Evolutionary conservation across 2,329 filamentous ascomycete species (phyloP).

Genomic region (Fusarium buharicum): DNA sequence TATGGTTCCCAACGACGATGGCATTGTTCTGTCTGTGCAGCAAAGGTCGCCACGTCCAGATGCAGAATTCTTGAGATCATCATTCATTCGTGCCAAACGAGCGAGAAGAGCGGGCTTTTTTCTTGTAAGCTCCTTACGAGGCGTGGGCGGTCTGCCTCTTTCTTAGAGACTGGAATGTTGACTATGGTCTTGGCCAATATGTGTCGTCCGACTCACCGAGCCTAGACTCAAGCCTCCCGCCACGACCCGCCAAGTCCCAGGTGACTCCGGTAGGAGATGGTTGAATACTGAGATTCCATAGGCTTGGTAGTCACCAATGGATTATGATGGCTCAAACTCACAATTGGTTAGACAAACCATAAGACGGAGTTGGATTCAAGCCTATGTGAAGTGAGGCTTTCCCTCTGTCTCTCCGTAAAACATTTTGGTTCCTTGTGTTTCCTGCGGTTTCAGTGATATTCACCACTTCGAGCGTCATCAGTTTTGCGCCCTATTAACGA

Average conservation of each 20-base stretch:
- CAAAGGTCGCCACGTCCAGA: constrained; percentile 8
- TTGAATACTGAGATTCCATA: constrained; percentile 25
- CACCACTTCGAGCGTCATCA: background rate
- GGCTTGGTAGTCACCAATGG: constrained; percentile 33
- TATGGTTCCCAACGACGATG: constrained; percentile 29
- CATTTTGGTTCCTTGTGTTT: background rate
- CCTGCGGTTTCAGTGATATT: constrained; percentile 1
- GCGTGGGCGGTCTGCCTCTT: constrained; percentile 19
- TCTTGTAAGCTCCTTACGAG: constrained; percentile 14
- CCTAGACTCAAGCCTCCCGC: constrained; percentile 47
- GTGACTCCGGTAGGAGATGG: constrained; percentile 30
- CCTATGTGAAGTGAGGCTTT: constrained; percentile 5
- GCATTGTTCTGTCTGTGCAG: constrained; percentile 9
- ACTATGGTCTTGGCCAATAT: constrained; percentile 24
- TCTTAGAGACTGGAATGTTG: constrained; percentile 41
- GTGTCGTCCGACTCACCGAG: constrained; percentile 32
- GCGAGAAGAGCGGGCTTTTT: constrained; percentile 1
- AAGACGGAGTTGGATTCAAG: constrained; percentile 30
- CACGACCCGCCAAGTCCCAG: constrained; percentile 38
- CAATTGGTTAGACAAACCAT: constrained; percentile 24
- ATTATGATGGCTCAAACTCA: constrained; percentile 39
- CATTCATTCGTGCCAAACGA: constrained; percentile 2
- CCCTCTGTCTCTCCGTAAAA: constrained; percentile 6
- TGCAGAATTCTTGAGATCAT: constrained; percentile 10
- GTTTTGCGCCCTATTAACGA: constrained; percentile 3